Evolutionary conservation across 2,329 filamentous ascomycete species (phyloP).

Genomic region (Colletotrichum sp.): DNA sequence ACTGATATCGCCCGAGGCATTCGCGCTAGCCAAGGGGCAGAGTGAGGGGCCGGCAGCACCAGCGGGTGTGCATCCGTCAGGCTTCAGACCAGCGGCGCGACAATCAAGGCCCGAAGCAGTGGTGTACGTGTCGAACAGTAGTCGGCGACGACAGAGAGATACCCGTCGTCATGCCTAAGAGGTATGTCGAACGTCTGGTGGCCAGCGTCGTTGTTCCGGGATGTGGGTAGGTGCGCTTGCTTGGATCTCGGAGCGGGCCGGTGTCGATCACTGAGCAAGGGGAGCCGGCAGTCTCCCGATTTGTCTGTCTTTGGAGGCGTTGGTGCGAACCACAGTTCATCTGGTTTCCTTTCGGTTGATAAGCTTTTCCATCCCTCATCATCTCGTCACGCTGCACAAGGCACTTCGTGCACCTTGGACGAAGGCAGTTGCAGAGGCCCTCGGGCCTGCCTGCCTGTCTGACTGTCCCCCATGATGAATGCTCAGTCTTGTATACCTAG

Average conservation of each 20-base stretch:
- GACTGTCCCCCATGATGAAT: neutral
- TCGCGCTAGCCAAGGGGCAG: neutral
- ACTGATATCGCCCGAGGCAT: neutral
- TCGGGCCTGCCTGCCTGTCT: neutral
- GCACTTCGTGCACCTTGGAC: neutral
- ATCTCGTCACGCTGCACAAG: neutral
- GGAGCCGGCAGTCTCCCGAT: neutral
- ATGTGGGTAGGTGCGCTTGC: constrained; percentile 2
- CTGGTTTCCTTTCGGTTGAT: neutral
- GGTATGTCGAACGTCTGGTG: neutral
- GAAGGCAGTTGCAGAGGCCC: neutral
- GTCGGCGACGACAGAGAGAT: neutral
- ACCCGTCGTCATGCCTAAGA: neutral
- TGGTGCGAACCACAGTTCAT: neutral
- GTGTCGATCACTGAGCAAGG: constrained; percentile 2
- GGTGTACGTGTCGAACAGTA: neutral
- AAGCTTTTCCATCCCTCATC: neutral
- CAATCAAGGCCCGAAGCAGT: neutral
- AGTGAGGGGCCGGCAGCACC: neutral
- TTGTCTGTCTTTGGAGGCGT: neutral
- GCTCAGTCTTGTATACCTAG: neutral
- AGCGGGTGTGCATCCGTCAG: neutral
- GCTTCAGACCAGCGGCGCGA: neutral
- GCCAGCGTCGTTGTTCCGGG: neutral
- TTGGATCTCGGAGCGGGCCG: constrained; percentile 15